Base-by-base conservation (phyloP, 805 yeast species). In the Cyberlindnera subsufficiens region DNA sequence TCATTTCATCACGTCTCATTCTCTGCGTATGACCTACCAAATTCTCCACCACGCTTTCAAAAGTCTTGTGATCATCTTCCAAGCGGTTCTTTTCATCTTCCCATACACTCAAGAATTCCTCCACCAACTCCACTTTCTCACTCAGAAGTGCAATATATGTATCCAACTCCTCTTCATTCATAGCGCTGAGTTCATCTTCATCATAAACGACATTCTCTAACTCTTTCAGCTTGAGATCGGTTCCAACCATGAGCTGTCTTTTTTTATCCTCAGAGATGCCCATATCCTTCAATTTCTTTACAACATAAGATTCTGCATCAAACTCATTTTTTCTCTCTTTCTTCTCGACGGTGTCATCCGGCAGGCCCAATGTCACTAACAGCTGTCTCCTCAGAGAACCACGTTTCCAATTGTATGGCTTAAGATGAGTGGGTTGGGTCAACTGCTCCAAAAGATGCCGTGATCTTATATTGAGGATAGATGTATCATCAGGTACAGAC, bases 11-110 rank as follows among this genome's bases (percentile, higher is more conserved):
- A 42, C 91, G 69, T 52, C 85, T 75, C 39, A 84, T 54, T 53
- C 86, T 77, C 61, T 93, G 96, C 6, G 96, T 85, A 59, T 90
- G 89, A 7, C 96, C 97, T 14, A 90, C 86, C 52, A 90, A 66
- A 54, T 87, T 89, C 57, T 88, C 96, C 34, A 93, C 89, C 51
- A 93, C 95, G 3, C 82, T 74, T 53, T 91, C 96, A 58, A 82
- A 89, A 14, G 90, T 77, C 30, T 74, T 75, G 54, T 86, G 84
- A 59, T 89, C 95, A 35, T 70, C 73, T 43, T 67, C 67, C 16
- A 81, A 63, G 8, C 72, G 78, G 30, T 60, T 58, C 38, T 74
- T 67, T 45, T 74, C 67, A 46, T 72, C 61, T 38, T 69, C 68
- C 84, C 90, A 81, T 10, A 75, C 65, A 13, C 68, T 58, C 13